phyloP scores from a whole-genome alignment of 2,329 filamentous ascomycete genomes.

The Beauveria varroae region DNA sequence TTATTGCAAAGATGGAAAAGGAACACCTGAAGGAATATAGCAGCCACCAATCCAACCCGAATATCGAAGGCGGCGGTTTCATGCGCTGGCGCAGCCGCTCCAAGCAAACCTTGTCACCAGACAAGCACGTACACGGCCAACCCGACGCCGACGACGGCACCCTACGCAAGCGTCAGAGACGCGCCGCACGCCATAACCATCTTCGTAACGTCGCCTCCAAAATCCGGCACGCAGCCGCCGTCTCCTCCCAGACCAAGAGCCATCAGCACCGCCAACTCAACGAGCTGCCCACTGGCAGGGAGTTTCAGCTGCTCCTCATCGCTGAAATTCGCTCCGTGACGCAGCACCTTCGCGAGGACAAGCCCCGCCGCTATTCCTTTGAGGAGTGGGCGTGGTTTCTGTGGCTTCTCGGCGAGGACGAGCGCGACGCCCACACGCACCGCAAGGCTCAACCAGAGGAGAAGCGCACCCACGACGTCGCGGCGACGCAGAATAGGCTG shows the following conservation, averaged over 20 bases:
- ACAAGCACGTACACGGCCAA: neutral
- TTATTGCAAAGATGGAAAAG: conserved; percentile 25
- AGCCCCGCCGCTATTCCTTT: conserved; percentile 63
- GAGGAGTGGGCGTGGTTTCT: conserved; percentile 85
- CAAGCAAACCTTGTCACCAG: neutral
- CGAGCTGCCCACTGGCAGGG: conserved; percentile 34
- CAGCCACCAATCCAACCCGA: conserved; percentile 18
- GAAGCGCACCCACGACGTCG: conserved; percentile 14
- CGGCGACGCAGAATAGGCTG: neutral
- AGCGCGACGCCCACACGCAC: conserved; percentile 43
- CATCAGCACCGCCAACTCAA: conserved; percentile 28
- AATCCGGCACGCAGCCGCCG: conserved; percentile 8
- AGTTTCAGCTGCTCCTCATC: conserved; percentile 60
- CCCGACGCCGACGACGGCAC: conserved; percentile 5
- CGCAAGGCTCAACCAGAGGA: conserved; percentile 28
- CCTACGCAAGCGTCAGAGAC: neutral
- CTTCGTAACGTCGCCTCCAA: neutral
- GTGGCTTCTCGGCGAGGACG: conserved; percentile 63
- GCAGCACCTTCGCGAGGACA: conserved; percentile 48
- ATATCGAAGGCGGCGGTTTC: neutral
- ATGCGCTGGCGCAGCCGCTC: neutral
- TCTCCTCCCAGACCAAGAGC: conserved; percentile 15
- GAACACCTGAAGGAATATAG: conserved; percentile 38
- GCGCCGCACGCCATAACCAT: neutral
- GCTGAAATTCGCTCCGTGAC: conserved; percentile 62